These are phyloP conservation scores for Aspergillus aculeatinus DNA, from an alignment of 2,329 filamentous ascomycete genomes.

Conservation along the genomic window DNA sequence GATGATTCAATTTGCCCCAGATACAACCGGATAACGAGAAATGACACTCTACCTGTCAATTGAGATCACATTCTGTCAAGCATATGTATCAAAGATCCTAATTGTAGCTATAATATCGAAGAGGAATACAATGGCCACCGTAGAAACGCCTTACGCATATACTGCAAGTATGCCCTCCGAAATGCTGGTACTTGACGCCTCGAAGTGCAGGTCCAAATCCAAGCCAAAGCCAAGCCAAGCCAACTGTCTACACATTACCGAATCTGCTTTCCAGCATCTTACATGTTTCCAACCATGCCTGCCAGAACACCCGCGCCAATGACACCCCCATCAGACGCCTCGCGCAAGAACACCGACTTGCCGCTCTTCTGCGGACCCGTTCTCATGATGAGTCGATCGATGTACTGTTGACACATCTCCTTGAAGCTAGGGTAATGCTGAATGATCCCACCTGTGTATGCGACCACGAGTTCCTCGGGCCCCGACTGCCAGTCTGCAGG, in stretches of 20 bases:
- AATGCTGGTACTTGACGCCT: background rate
- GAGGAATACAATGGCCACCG: background rate
- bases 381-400: constrained; percentile 57
- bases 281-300: constrained; percentile 43
- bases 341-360: constrained; percentile 52
- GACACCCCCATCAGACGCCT: constrained; percentile 56
- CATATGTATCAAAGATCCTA: background rate
- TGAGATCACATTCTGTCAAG: background rate
- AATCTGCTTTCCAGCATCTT: background rate
- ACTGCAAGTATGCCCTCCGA: background rate
- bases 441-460: constrained; percentile 78
- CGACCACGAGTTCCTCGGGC: constrained; percentile 67
- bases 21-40: background rate
- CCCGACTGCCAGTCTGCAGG: constrained; percentile 44
- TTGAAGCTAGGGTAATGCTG: constrained; percentile 75
- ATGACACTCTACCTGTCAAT: background rate
- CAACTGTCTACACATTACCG: background rate
- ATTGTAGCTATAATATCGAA: background rate
- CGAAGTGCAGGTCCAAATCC: background rate
- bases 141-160: background rate
- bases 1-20: too few species aligned
- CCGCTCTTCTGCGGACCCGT: constrained; percentile 46
- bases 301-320: constrained; percentile 57
- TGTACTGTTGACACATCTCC: constrained; percentile 65
- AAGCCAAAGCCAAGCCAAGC: background rate